phyloP scores from a whole-genome alignment of 257 asterid genomes.

The Gynochthodes officinalis region DNA sequence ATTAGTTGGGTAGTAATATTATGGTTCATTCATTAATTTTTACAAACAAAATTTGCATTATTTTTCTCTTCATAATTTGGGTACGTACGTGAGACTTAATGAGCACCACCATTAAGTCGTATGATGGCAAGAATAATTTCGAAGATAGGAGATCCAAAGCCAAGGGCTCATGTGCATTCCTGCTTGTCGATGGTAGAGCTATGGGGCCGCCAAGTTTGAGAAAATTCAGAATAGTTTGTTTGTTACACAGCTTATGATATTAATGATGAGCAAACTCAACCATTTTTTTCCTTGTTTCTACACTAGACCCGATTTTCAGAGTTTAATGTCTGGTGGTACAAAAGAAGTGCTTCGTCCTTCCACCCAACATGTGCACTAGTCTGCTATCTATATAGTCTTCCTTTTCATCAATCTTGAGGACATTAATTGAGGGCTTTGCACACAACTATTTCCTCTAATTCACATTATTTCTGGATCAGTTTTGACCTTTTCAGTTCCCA shows the following conservation, averaged over 20 bases:
- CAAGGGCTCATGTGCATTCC: neutral
- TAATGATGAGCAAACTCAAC: constrained; percentile 4
- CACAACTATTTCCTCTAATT: constrained; percentile 7
- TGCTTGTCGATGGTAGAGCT: neutral
- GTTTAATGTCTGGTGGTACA: constrained; percentile 28
- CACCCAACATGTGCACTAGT: constrained; percentile 29
- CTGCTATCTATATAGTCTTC: constrained; percentile 3
- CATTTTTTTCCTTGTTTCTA: no score
- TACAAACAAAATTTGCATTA: neutral
- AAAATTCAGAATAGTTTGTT: neutral
- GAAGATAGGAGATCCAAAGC: neutral
- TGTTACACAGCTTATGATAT: neutral
- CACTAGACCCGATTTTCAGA: no score
- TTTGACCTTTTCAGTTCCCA: constrained; percentile 10
- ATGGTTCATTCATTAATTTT: neutral
- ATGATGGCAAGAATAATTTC: constrained; percentile 9
- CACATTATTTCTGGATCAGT: neutral
- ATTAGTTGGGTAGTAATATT: no score
- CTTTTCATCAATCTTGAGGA: constrained; percentile 38
- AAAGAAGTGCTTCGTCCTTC: constrained; percentile 5
- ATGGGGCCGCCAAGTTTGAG: constrained; percentile 13
- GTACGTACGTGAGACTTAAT: neutral
- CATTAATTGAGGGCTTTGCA: constrained; percentile 23
- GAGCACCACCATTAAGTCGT: constrained; percentile 13
- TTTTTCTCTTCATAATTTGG: neutral